Conservation (phyloP, 768 basidiomycete species). For the Boletus bicolor region DNA sequence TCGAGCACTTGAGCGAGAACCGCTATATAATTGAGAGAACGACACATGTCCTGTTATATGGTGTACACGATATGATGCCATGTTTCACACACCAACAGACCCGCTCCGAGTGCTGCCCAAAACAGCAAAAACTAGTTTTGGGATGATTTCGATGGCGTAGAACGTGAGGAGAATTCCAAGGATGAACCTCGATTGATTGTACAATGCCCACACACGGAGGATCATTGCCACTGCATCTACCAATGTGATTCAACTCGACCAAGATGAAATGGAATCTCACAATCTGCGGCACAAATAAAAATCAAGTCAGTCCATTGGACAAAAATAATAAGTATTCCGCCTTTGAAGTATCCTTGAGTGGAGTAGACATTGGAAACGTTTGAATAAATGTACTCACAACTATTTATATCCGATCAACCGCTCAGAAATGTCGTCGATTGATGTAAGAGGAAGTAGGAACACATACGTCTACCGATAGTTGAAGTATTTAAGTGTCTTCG, state of each 20-base stretch:
- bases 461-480: conserved; percentile 7
- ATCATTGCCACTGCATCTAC: conserved; percentile 13
- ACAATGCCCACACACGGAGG: conserved; percentile 16
- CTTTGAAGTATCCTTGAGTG: background rate
- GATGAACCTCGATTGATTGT: conserved; percentile 5
- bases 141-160: conserved; percentile 3
- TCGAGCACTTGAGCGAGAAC: no score
- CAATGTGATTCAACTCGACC: background rate
- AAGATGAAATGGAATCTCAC: background rate
- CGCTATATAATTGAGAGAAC: no score
- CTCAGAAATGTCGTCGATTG: background rate
- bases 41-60: no score
- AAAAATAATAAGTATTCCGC: background rate
- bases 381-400: conserved; percentile 6
- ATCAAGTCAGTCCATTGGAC: background rate
- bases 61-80: no score
- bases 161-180: conserved; percentile 9
- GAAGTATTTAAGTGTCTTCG: background rate
- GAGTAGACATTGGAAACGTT: background rate
- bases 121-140: no score
- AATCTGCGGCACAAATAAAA: conserved; percentile 8
- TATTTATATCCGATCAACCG: background rate
- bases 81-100: no score
- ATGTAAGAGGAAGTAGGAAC: background rate
- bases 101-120: no score